Evolutionary conservation across 129 eudicot species (phyloP).

Genomic region (Saposhnikovia divaricata): DNA sequence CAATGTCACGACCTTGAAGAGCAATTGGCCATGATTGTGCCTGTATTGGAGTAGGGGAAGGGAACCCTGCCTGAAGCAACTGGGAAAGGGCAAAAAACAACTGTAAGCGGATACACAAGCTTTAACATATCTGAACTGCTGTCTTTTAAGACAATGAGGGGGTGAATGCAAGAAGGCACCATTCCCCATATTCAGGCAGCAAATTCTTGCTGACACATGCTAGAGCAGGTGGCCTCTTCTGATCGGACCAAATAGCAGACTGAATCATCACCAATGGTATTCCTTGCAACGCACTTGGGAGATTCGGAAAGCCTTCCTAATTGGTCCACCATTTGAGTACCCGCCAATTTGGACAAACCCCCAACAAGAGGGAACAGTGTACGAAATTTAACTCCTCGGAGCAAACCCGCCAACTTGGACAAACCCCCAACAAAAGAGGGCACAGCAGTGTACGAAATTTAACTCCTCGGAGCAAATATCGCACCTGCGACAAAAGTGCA

Average conservation of each 20-base stretch:
- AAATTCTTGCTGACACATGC: conserved; percentile 64
- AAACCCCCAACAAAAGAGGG: conserved; percentile 36
- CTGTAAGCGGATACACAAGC: conserved; percentile 32
- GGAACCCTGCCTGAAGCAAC: conserved; percentile 71
- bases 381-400: conserved; percentile 99
- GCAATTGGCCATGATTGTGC: conserved; percentile 99
- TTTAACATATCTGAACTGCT: conserved; percentile 20
- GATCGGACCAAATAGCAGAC: conserved; percentile 80
- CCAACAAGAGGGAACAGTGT: conserved; percentile 60
- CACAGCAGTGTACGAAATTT: conserved; percentile 95
- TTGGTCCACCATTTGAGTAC: conserved; percentile 61
- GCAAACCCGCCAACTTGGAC: conserved; percentile 34
- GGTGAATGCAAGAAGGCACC: conserved; percentile 51
- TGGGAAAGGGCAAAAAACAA: conserved; percentile 37
- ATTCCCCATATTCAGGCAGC: conserved; percentile 37
- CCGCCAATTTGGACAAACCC: conserved; percentile 50
- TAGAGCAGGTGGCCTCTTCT: conserved; percentile 69
- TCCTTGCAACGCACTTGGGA: conserved; percentile 62
- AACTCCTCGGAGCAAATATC: conserved; percentile 99
- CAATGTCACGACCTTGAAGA: conserved; percentile 77
- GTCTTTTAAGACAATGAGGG: conserved; percentile 31
- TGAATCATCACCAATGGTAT: conserved; percentile 70
- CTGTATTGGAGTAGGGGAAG: conserved; percentile 94
- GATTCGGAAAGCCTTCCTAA: conserved; percentile 77
- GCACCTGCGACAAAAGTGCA: conserved; percentile 85